These are phyloP conservation scores for Salvia hispanica DNA, from an alignment of 257 asterid genomes.

Conservation along the genomic window DNA sequence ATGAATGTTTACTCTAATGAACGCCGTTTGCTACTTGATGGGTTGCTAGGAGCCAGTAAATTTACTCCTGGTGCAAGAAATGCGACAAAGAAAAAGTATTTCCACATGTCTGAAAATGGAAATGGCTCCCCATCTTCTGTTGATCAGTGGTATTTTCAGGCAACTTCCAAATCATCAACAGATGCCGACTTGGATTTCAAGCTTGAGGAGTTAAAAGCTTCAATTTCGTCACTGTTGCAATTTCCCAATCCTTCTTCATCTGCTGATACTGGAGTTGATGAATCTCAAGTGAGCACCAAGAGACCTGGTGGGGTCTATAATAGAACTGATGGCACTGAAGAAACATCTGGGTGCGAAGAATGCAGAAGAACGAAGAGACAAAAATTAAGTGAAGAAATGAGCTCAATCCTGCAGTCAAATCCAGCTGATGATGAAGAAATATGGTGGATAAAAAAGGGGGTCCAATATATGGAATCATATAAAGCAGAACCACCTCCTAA, in stretches of 20 bases:
- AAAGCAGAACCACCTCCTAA: constrained; percentile 87
- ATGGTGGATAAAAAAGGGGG: constrained; percentile 92
- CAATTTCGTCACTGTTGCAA: constrained; percentile 63
- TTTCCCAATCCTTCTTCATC: constrained; percentile 51
- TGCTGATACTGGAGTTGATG: constrained; percentile 56
- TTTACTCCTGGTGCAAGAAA: constrained; percentile 35
- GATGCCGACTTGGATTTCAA: constrained; percentile 44
- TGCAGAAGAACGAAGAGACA: constrained; percentile 85
- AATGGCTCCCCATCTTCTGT: constrained; percentile 51
- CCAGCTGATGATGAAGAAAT: constrained; percentile 71
- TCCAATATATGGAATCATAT: constrained; percentile 61
- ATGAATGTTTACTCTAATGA: constrained; percentile 72
- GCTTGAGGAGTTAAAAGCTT: constrained; percentile 75
- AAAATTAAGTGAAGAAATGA: constrained; percentile 69
- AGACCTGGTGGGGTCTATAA: constrained; percentile 49
- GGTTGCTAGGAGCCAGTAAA: constrained; percentile 52
- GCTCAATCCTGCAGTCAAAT: constrained; percentile 53
- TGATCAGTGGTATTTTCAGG: constrained; percentile 57
- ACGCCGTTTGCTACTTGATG: constrained; percentile 74
- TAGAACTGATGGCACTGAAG: constrained; percentile 61
- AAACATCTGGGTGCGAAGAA: constrained; percentile 90
- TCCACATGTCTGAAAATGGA: constrained; percentile 40
- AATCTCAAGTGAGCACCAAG: constrained; percentile 52
- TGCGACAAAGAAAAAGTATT: constrained; percentile 44
- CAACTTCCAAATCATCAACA: constrained; percentile 37